A percentile compares a stretch with the other conserved stretches of the same genome.
These are phyloP conservation scores for Cryptococcus hybrid DNA, from an alignment of 1,284 basidiomycete species.

Conservation along the genomic window DNA sequence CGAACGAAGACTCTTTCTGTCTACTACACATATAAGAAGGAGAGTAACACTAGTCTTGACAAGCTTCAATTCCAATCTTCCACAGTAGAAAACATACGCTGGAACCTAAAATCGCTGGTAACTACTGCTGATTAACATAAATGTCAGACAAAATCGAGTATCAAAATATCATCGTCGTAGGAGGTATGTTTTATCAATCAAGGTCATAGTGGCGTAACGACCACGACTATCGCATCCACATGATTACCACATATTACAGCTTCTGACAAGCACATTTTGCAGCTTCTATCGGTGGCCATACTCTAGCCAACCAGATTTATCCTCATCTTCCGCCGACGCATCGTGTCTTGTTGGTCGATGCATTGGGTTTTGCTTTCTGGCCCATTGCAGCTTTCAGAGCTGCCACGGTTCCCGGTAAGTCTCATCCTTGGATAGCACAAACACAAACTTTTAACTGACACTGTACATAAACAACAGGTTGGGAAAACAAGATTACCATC, in stretches of 20 bases:
- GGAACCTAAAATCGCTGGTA: too few species aligned
- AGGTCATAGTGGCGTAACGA: not conserved
- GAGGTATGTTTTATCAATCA: conserved; percentile 20
- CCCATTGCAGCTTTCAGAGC: conserved; percentile 46
- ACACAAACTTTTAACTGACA: conserved; percentile 3
- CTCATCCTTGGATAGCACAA: too few species aligned
- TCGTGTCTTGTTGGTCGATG: conserved; percentile 51
- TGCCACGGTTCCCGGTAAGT: conserved; percentile 44
- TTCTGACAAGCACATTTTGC: not conserved
- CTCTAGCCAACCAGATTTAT: conserved; percentile 36
- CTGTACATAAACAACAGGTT: conserved; percentile 19
- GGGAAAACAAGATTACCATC: conserved; percentile 42
- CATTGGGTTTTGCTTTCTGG: conserved; percentile 41
- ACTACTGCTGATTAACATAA: too few species aligned
- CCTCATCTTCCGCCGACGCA: conserved; percentile 42
- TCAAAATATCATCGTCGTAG: conserved; percentile 36
- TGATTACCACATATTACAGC: not conserved
- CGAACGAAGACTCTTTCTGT: too few species aligned
- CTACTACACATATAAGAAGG: too few species aligned
- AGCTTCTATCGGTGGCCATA: conserved; percentile 38
- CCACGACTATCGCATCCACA: too few species aligned
- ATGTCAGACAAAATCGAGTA: not conserved
- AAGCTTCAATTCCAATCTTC: too few species aligned
- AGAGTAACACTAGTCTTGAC: too few species aligned
- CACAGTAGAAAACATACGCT: too few species aligned